Conservation (phyloP, 257 asterid species). For the Hygrophila difformis region DNA sequence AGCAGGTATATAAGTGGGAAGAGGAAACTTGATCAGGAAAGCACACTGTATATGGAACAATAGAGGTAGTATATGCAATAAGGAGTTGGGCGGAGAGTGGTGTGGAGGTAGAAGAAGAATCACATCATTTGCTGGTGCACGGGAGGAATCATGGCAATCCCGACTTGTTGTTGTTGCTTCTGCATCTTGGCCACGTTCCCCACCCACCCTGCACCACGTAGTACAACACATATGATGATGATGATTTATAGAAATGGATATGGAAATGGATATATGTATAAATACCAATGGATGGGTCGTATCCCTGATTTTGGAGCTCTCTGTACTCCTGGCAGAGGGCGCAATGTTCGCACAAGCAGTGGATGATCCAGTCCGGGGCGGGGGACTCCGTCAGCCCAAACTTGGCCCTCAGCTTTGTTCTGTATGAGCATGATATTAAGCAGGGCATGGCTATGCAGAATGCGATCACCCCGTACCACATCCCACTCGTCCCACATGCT, state of each 20-base stretch:
- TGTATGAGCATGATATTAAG: conserved; percentile 49
- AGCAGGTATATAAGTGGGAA: too few species aligned
- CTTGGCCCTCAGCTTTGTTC: conserved; percentile 43
- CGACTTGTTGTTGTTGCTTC: conserved; percentile 23
- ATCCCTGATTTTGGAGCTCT: conserved; percentile 44
- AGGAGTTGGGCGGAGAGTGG: too few species aligned
- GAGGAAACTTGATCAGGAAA: too few species aligned
- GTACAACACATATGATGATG: background rate
- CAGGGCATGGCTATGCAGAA: conserved; percentile 47
- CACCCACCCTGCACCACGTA: conserved; percentile 33
- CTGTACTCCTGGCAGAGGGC: conserved; percentile 73
- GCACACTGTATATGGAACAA: too few species aligned
- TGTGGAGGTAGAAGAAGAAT: too few species aligned
- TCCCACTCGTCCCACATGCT: conserved; percentile 62
- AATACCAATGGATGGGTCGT: conserved; percentile 59
- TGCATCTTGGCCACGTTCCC: conserved; percentile 40
- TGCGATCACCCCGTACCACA: conserved; percentile 28
- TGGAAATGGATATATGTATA: background rate
- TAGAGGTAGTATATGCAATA: too few species aligned
- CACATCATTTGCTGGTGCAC: conserved; percentile 43
- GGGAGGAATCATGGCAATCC: conserved; percentile 46
- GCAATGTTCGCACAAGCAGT: conserved; percentile 57
- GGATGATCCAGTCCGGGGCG: conserved; percentile 45
- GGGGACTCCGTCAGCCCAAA: conserved; percentile 54
- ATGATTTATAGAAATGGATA: background rate